These are phyloP conservation scores for Prinsepia uniflora DNA, from an alignment of 306 rosid species.

Conservation along the genomic window DNA sequence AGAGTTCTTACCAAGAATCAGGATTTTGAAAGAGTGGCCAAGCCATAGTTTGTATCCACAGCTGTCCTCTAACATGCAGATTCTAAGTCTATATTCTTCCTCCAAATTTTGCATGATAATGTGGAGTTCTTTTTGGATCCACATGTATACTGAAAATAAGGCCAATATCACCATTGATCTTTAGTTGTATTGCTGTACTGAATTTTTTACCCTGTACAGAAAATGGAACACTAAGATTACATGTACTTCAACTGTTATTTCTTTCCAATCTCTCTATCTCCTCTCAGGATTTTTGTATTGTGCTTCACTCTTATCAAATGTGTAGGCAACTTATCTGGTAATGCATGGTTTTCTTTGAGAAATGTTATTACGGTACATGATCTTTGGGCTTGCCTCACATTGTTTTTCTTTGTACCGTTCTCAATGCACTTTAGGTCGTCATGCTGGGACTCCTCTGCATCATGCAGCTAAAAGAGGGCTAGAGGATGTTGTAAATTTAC, in stretches of 20 bases:
- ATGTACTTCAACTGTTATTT: not conserved
- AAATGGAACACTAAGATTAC: slow-evolving; percentile 1
- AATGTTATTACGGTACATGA: not conserved
- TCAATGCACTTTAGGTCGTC: slow-evolving; percentile 45
- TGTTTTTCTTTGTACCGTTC: not conserved
- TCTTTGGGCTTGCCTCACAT: not conserved
- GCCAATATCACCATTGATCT: not conserved
- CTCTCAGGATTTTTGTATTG: not conserved
- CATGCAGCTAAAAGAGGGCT: slow-evolving; percentile 97
- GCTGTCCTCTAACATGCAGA: not conserved
- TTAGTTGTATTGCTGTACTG: not conserved
- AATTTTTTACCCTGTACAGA: not conserved
- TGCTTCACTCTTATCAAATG: not conserved
- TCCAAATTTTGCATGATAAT: not conserved
- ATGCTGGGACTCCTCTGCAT: slow-evolving; percentile 90
- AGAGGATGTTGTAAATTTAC: slow-evolving; percentile 64
- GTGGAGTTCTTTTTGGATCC: not conserved
- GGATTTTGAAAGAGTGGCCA: not conserved
- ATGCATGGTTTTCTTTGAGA: not conserved
- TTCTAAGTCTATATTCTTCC: not conserved
- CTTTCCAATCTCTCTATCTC: not conserved
- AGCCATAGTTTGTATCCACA: not conserved
- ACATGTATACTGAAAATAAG: not conserved
- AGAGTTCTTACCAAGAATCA: not conserved
- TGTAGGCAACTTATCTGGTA: not conserved